Conservation (phyloP, 164 flowering plant species). For the Platanus orientalis region DNA sequence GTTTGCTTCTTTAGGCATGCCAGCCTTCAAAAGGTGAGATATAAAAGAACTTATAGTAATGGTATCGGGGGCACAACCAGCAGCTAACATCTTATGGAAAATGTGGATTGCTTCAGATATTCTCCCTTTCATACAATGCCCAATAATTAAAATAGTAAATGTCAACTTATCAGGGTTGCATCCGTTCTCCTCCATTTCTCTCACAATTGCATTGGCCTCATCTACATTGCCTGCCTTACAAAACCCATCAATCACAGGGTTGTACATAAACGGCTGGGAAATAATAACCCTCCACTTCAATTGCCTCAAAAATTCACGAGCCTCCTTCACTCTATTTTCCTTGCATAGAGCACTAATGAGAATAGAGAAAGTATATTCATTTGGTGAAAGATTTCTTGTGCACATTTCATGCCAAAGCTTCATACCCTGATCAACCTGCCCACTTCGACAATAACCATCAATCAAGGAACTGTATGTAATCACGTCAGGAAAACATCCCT, state of each 20-base stretch:
- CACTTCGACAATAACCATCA: constrained; percentile 63
- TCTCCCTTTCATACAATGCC: constrained; percentile 95
- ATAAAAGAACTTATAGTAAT: constrained; percentile 53
- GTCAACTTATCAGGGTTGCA: constrained; percentile 75
- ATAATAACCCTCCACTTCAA: constrained; percentile 38
- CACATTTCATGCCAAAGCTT: constrained; percentile 64
- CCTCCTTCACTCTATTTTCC: constrained; percentile 65
- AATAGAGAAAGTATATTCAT: constrained; percentile 58
- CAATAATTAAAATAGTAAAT: constrained; percentile 83
- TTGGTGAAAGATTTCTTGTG: constrained; percentile 49
- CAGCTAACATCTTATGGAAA: constrained; percentile 58
- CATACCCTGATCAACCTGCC: constrained; percentile 55
- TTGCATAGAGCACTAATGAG: constrained; percentile 69
- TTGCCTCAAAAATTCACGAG: constrained; percentile 53
- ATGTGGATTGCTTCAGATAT: constrained; percentile 64
- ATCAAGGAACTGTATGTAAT: constrained; percentile 70
- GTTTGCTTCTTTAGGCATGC: constrained; percentile 80
- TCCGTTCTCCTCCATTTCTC: constrained; percentile 69
- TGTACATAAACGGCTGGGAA: constrained; percentile 69
- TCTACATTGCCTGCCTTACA: constrained; percentile 91
- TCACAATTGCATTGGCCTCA: constrained; percentile 63
- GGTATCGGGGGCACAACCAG: constrained; percentile 63
- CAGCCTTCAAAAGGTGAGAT: constrained; percentile 77
- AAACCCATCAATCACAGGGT: constrained; percentile 84
- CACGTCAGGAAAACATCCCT: constrained; percentile 64